Conservation (phyloP, 768 basidiomycete genomes). For the Tulasnella sp. region DNA sequence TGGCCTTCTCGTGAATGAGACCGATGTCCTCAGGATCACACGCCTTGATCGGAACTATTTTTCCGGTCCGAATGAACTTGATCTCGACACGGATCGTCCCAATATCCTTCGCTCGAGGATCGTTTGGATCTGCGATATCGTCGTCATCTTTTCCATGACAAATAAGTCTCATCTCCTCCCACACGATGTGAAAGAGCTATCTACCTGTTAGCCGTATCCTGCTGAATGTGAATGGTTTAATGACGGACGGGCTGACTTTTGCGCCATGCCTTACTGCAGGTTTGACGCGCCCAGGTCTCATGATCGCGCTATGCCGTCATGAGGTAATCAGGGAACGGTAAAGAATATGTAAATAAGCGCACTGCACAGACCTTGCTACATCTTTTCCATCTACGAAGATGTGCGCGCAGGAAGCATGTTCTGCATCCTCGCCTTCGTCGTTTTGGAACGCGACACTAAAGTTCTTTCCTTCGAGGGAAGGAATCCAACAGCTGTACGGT, state of each 20-base stretch:
- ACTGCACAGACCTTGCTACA: neutral
- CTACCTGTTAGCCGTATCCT: constrained; percentile 6
- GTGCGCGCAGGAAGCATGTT: constrained; percentile 3
- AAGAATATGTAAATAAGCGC: neutral
- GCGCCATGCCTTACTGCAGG: constrained; percentile 3
- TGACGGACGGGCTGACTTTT: neutral
- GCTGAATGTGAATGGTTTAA: constrained; percentile 7
- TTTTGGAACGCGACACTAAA: constrained; percentile 9
- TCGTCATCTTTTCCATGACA: neutral
- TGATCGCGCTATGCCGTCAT: neutral
- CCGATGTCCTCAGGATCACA: neutral
- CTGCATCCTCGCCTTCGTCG: constrained; percentile 7
- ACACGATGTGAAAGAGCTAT: neutral
- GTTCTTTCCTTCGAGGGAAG: neutral
- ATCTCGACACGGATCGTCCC: constrained; percentile 15
- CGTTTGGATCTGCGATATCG: constrained; percentile 4
- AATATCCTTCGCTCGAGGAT: constrained; percentile 12
- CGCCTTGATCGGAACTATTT: neutral
- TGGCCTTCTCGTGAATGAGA: constrained; percentile 16
- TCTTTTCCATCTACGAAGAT: constrained; percentile 9
- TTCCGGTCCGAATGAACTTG: constrained; percentile 7
- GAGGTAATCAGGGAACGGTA: too few relatives aligned
- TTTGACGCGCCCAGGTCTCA: neutral
- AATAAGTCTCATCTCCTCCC: neutral
- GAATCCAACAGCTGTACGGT: constrained; percentile 4